A percentile compares a stretch with the other conserved stretches of the same genome.
phyloP scores from a whole-genome alignment of 2,329 filamentous ascomycete species.

The Diaporthe sp. region DNA sequence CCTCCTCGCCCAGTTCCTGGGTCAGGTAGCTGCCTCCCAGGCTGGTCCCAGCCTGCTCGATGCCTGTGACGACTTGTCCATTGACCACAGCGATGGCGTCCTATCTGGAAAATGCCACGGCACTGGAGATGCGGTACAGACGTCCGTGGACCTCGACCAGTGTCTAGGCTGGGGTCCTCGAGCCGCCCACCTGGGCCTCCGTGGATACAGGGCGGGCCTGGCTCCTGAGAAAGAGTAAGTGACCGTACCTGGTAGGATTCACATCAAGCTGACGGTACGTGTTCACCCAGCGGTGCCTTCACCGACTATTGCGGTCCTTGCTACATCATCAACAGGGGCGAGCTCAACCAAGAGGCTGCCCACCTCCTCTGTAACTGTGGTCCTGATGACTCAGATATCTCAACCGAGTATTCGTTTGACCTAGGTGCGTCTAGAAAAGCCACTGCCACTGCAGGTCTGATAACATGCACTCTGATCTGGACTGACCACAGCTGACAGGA shows the following conservation, averaged over 20 bases:
- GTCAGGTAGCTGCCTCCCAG: background rate
- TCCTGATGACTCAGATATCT: background rate
- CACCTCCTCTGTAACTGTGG: conserved; percentile 34
- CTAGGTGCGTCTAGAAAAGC: conserved; percentile 30
- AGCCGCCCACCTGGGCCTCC: background rate
- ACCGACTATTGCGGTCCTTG: conserved; percentile 29
- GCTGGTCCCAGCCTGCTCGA: conserved; percentile 10
- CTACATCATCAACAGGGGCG: conserved; percentile 18
- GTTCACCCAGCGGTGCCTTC: conserved; percentile 19
- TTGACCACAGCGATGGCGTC: conserved; percentile 11
- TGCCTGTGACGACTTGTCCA: conserved; percentile 16
- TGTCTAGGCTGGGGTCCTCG: conserved; percentile 35
- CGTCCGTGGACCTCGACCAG: conserved; percentile 27
- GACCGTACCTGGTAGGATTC: background rate
- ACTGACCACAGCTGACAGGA: conserved; percentile 17
- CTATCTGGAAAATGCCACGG: conserved; percentile 22
- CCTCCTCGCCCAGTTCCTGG: conserved; percentile 4
- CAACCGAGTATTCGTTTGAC: conserved; percentile 26
- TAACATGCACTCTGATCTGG: background rate
- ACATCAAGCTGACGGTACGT: background rate
- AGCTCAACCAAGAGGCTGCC: conserved; percentile 7
- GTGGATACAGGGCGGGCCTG: background rate
- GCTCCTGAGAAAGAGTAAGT: conserved; percentile 29
- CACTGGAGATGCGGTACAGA: background rate
- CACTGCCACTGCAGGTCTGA: background rate